These are phyloP conservation scores for Taphrina deformans DNA, from an alignment of 1,139 yeast genomes.

Conservation along the genomic window DNA sequence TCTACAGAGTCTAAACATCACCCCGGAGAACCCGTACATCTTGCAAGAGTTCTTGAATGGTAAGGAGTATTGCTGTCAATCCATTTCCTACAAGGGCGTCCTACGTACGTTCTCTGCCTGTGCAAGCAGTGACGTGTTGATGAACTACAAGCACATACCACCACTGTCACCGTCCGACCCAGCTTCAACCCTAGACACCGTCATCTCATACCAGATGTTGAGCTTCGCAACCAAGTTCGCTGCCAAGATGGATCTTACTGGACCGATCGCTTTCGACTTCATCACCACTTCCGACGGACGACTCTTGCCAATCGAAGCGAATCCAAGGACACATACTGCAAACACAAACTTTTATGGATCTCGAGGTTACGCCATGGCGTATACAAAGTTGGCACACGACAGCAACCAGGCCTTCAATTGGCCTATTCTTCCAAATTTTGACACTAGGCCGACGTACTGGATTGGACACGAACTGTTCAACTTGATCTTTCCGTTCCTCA, in stretches of 20 bases:
- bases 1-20: slow-evolving; percentile 7
- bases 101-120: slow-evolving; percentile 21
- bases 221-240: slow-evolving; percentile 19
- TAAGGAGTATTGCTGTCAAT: slow-evolving; percentile 25
- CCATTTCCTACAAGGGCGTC: slow-evolving; percentile 18
- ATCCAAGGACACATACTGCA: slow-evolving; percentile 28
- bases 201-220: slow-evolving; percentile 14
- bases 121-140: slow-evolving; percentile 22
- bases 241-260: slow-evolving; percentile 19
- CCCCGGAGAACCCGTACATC: slow-evolving; percentile 21
- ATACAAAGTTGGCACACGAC: slow-evolving; percentile 12
- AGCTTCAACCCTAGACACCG: not conserved
- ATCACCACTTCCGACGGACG: slow-evolving; percentile 21
- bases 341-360: slow-evolving; percentile 17
- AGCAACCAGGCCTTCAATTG: slow-evolving; percentile 15
- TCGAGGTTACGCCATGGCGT: slow-evolving; percentile 20
- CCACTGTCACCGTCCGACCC: slow-evolving; percentile 12
- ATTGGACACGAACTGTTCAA: slow-evolving; percentile 24
- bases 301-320: slow-evolving; percentile 17
- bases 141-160: slow-evolving; percentile 24
- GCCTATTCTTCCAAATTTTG: slow-evolving; percentile 19
- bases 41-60: slow-evolving; percentile 23
- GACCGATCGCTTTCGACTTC: slow-evolving; percentile 24
- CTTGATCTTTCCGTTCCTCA: slow-evolving; percentile 3
- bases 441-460: slow-evolving; percentile 21